Evolutionary conservation across 192 early-diverging fungal species (phyloP).

Genomic region (Mortierella hygrophila): DNA sequence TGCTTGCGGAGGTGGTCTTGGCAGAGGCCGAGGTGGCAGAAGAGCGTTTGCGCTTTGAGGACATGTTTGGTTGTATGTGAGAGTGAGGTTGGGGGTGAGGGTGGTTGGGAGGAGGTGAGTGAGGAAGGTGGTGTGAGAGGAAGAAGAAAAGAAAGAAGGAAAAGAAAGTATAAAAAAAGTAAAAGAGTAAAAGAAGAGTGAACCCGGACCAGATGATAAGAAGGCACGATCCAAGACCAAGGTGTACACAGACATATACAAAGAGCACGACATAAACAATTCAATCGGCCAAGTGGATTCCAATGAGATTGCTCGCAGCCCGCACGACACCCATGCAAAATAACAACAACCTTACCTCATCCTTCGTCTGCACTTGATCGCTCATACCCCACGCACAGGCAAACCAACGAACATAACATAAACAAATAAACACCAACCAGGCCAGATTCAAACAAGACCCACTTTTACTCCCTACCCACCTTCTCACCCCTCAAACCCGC

Average conservation of each 20-base stretch:
- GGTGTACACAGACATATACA: neutral
- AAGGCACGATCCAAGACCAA: neutral
- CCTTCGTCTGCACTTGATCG: neutral
- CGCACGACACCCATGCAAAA: neutral
- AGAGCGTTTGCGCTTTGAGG: conserved; percentile 49
- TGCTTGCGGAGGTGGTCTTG: conserved; percentile 16
- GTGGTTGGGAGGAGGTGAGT: neutral
- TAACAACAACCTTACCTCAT: neutral
- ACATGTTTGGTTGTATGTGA: conserved; percentile 6
- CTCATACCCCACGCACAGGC: neutral
- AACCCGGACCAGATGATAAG: neutral
- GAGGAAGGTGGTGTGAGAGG: neutral
- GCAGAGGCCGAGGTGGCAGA: conserved; percentile 14
- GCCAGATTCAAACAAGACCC: neutral
- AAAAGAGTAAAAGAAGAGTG: neutral
- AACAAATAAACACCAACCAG: neutral
- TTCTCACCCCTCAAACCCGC: neutral
- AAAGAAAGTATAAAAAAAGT: neutral
- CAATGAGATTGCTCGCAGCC: neutral
- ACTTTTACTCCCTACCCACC: neutral
- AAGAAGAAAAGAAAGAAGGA: neutral
- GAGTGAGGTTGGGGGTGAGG: neutral
- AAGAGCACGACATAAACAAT: neutral
- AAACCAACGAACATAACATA: neutral
- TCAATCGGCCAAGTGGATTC: neutral